Conservation (phyloP, 202 grass and related monocot species). For the Elaeis oleifera region DNA sequence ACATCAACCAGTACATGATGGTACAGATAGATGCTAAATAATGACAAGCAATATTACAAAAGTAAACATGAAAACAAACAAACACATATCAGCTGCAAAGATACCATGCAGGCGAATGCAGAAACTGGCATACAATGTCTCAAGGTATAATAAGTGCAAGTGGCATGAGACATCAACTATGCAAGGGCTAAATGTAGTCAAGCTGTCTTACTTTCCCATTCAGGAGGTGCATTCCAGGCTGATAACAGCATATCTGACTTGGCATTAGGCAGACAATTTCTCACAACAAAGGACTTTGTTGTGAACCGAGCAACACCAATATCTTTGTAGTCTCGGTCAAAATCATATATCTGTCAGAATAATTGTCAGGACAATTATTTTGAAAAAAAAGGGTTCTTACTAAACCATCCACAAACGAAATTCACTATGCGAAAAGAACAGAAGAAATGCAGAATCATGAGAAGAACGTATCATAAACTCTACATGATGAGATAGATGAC, state of each 20-base stretch:
- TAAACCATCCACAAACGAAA: constrained; percentile 10
- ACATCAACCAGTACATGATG: too few relatives aligned
- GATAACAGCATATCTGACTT: constrained; percentile 94
- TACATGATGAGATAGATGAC: too few relatives aligned
- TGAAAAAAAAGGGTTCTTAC: constrained; percentile 12
- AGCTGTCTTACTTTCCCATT: constrained; percentile 71
- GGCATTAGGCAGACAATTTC: constrained; percentile 80
- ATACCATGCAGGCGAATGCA: too few relatives aligned
- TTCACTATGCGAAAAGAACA: background rate
- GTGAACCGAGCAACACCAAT: constrained; percentile 87
- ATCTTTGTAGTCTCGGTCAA: constrained; percentile 97
- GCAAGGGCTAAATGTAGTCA: background rate
- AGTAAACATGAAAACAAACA: too few relatives aligned
- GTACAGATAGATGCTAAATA: too few relatives aligned
- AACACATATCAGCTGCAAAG: too few relatives aligned
- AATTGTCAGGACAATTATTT: background rate
- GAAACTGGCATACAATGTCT: too few relatives aligned
- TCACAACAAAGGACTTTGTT: constrained; percentile 79
- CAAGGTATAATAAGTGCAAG: too few relatives aligned
- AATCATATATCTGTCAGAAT: constrained; percentile 67
- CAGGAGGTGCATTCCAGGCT: constrained; percentile 86
- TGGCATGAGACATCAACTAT: background rate
- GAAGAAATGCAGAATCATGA: too few relatives aligned
- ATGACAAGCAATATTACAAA: too few relatives aligned
- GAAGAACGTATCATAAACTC: too few relatives aligned